These are phyloP conservation scores for Arthrobotrys musiformis DNA, from an alignment of 2,329 filamentous ascomycete species.

Conservation along the genomic window DNA sequence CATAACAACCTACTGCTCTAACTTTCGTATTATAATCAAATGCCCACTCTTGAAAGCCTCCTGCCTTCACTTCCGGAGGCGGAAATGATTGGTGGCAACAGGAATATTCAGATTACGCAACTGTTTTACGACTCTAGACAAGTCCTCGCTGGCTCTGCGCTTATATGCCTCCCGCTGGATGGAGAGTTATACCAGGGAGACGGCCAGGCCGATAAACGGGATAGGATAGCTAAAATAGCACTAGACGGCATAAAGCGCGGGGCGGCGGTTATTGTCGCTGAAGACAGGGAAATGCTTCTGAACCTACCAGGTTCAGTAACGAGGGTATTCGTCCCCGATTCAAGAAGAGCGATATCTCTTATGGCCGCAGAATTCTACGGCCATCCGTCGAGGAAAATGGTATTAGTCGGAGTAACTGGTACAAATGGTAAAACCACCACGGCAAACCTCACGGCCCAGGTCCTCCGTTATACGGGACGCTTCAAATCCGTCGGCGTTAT, in stretches of 20 bases:
- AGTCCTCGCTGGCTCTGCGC: not conserved
- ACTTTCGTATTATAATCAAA: no score
- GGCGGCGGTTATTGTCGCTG: constrained; percentile 9
- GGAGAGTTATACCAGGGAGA: not conserved
- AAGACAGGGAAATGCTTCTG: not conserved
- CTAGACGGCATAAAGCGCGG: constrained; percentile 14
- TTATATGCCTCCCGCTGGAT: constrained; percentile 26
- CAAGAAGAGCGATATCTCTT: constrained; percentile 14
- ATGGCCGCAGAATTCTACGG: constrained; percentile 44
- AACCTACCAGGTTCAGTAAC: not conserved
- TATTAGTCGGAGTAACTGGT: constrained; percentile 32
- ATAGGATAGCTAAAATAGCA: not conserved
- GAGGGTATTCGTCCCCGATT: constrained; percentile 24
- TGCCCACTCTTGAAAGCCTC: constrained; percentile 15
- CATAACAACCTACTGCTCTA: no score
- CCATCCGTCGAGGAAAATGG: constrained; percentile 33
- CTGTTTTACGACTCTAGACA: constrained; percentile 24
- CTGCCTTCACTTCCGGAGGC: constrained; percentile 25
- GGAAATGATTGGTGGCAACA: constrained; percentile 5
- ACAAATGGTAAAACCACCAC: constrained; percentile 53
- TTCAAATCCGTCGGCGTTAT: constrained; percentile 41
- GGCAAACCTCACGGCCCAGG: constrained; percentile 15
- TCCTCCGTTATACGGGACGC: constrained; percentile 19
- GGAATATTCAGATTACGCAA: not conserved
- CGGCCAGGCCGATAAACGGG: not conserved